Evolutionary conservation across 108 stramenopile genomes (phyloP).

Genomic region (Aurantiochytrium sp.): DNA sequence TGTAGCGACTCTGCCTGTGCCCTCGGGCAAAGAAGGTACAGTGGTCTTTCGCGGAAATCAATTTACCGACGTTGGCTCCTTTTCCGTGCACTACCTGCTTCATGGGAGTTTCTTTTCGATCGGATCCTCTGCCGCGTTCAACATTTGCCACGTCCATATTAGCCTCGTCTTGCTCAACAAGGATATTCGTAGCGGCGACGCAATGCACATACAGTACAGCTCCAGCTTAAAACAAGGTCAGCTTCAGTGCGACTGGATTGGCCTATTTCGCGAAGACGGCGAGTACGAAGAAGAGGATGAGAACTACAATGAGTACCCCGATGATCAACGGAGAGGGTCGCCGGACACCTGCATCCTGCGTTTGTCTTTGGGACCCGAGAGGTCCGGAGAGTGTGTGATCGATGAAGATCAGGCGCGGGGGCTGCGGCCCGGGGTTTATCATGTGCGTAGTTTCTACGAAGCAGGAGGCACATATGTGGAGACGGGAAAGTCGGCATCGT

Average conservation of each 20-base stretch:
- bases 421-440: not conserved
- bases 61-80: not conserved
- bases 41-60: not conserved
- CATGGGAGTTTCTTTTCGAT: not conserved
- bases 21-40: not conserved
- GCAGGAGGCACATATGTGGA: not conserved
- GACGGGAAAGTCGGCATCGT: not conserved
- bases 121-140: not conserved
- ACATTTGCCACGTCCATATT: not conserved
- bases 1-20: not conserved
- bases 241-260: not conserved
- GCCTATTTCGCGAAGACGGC: not conserved
- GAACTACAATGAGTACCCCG: no score
- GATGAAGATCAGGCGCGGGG: not conserved
- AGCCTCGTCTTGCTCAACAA: not conserved
- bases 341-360: not conserved
- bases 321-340: not conserved
- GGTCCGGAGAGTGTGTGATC: not conserved
- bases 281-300: not conserved
- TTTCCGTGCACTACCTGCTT: not conserved
- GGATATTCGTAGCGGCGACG: not conserved
- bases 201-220: not conserved
- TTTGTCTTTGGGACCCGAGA: not conserved
- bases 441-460: not conserved
- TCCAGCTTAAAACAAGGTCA: not conserved